Percentiles rank a stretch among this genome's conserved stretches.
Evolutionary conservation across 305 asterid species (phyloP).

Genomic region (Fraxinus sp.): DNA sequence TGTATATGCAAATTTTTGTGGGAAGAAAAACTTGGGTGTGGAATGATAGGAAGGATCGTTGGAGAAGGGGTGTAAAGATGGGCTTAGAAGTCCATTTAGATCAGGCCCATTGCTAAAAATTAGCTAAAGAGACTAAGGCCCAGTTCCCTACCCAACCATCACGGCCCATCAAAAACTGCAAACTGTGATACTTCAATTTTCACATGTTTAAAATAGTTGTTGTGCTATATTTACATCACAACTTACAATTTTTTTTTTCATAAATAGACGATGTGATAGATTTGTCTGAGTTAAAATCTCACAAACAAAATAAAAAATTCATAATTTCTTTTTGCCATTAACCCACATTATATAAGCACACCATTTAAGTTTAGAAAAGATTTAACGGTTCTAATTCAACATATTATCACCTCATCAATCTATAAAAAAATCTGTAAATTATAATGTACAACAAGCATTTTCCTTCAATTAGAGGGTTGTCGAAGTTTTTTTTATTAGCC

Average conservation of each 20-base stretch:
- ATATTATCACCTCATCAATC: too few species aligned
- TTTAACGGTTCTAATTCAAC: too few species aligned
- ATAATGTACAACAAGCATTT: too few species aligned
- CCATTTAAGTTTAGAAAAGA: too few species aligned
- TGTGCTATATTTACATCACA: too few species aligned
- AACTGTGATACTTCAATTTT: background rate
- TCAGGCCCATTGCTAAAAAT: background rate
- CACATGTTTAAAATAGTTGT: background rate
- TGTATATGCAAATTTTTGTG: background rate
- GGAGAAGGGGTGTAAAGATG: background rate
- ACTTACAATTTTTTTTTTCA: too few species aligned
- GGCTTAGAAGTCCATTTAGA: background rate
- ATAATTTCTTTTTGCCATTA: too few species aligned
- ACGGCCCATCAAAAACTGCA: background rate
- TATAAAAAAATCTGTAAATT: too few species aligned
- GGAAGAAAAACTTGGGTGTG: background rate
- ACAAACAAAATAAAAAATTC: too few species aligned
- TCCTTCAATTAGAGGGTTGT: background rate
- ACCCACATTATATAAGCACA: too few species aligned
- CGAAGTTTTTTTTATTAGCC: background rate
- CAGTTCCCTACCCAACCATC: background rate
- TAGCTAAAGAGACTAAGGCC: background rate
- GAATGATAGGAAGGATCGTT: background rate
- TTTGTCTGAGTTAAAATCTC: too few species aligned
- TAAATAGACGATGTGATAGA: too few species aligned